Conservation (phyloP, 345 rosid genomes). For the Eucalyptus marginata region DNA sequence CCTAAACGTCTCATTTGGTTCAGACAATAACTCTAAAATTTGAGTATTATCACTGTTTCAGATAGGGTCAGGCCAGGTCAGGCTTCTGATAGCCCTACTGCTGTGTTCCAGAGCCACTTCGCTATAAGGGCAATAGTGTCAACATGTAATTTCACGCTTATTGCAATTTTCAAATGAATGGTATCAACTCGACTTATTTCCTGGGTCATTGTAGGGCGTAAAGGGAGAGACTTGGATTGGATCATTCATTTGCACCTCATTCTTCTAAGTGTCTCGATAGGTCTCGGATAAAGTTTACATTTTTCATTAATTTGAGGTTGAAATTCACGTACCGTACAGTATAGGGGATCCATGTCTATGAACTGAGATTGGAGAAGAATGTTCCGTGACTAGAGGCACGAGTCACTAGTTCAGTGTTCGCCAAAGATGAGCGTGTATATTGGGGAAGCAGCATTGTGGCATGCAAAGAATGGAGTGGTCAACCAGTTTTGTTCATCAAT, state of each 20-base stretch:
- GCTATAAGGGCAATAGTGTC: neutral
- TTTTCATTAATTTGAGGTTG: neutral
- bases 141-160: neutral
- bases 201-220: neutral
- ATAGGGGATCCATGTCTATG: neutral
- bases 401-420: neutral
- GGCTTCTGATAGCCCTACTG: no score
- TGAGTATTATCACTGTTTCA: no score
- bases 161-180: neutral
- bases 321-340: neutral
- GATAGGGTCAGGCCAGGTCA: no score
- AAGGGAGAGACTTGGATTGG: neutral
- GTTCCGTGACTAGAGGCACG: neutral
- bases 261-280: neutral
- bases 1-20: no score
- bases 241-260: neutral
- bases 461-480: neutral
- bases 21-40: no score
- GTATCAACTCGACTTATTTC: neutral
- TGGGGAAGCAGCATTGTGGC: neutral
- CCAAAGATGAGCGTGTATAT: neutral
- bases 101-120: neutral
- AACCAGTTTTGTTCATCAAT: neutral
- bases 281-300: neutral
- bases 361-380: neutral